Evolutionary conservation across 805 yeast genomes (phyloP).

Genomic region (Hanseniaspora thailandica): DNA sequence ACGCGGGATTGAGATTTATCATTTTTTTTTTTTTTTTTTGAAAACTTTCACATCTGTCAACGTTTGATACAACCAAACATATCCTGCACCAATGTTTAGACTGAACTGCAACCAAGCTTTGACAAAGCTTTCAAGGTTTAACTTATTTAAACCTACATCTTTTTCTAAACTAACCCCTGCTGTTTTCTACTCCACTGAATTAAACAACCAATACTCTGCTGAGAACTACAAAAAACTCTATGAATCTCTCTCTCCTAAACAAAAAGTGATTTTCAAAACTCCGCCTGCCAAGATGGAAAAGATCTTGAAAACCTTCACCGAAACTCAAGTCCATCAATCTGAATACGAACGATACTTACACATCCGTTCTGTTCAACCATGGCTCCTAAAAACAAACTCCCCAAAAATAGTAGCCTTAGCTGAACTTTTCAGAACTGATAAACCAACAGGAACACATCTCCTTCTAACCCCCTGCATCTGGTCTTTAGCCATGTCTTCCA

Average conservation of each 20-base stretch:
- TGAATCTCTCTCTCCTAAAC: neutral
- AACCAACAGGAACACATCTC: slow-evolving; percentile 90
- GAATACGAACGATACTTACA: slow-evolving; percentile 33
- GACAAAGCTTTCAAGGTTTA: neutral
- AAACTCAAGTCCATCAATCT: slow-evolving; percentile 30
- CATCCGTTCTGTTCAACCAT: neutral
- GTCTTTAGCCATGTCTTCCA: slow-evolving; percentile 88
- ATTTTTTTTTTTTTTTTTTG: too few species aligned
- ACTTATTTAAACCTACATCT: neutral
- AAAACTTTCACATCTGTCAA: neutral
- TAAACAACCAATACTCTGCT: neutral
- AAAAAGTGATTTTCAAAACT: slow-evolving; percentile 9
- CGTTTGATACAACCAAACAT: neutral
- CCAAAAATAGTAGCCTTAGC: slow-evolving; percentile 86
- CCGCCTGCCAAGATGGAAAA: slow-evolving; percentile 8
- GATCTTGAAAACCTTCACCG: slow-evolving; percentile 20
- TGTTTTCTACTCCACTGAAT: neutral
- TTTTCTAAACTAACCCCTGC: neutral
- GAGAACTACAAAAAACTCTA: slow-evolving; percentile 6
- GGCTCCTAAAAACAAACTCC: slow-evolving; percentile 37
- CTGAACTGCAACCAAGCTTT: neutral
- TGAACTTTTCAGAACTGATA: slow-evolving; percentile 79
- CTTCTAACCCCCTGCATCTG: slow-evolving; percentile 77
- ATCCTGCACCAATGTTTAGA: neutral
- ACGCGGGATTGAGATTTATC: too few species aligned